Evolutionary conservation across 495 filamentous ascomycete genomes (phyloP), one percentile per base, ranked within the genome.

Genomic region (Amniculicola lignicola): DNA sequence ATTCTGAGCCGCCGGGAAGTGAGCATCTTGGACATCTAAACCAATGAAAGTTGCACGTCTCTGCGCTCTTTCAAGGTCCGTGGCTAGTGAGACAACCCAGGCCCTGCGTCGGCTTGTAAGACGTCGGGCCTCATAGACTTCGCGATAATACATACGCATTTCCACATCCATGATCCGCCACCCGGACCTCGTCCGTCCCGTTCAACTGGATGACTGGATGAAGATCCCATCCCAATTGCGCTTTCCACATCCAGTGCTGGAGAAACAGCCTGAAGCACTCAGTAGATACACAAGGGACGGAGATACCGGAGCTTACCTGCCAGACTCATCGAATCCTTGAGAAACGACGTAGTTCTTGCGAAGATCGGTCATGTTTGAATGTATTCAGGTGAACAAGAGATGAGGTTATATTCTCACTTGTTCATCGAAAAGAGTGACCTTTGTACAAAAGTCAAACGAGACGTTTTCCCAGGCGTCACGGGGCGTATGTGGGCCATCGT

Each of bases 241-340:
- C 16, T 33, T 48, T 55, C 51, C 51, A 55, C 12, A 55, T 7
- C 51, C 51, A 46, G 14, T 55, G 51, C 19, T 55, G 51, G 2
- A 36, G 23, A 39, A 47, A 21, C 14, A 55, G 23, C 23, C 51
- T 55, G 12, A 22, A 16, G 4, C 4, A 38, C 16, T 4, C 33
- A n/a, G n/a, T 47, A 29, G 27, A 23, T 16, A 47, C 10, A 47
- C 44, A 10, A 29, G 19, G 23, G 4, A 19, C 18, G 7, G n/a
- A n/a, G n/a, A 22, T 44, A 11, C 22, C 24, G 12, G 29, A 7
- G 33, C 44, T 15, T 33, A 47, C 44, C 44, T 6, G 25, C 24
- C 44, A 19, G 44, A 47, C 44, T 47, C 44, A 31, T 29, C 44
- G 27, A 31, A 47, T 4, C 44, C 44, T 16, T 47, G 27, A 10